These are phyloP conservation scores for Aquanectria penicillioides DNA, from an alignment of 2,329 filamentous ascomycete species.

Conservation along the genomic window DNA sequence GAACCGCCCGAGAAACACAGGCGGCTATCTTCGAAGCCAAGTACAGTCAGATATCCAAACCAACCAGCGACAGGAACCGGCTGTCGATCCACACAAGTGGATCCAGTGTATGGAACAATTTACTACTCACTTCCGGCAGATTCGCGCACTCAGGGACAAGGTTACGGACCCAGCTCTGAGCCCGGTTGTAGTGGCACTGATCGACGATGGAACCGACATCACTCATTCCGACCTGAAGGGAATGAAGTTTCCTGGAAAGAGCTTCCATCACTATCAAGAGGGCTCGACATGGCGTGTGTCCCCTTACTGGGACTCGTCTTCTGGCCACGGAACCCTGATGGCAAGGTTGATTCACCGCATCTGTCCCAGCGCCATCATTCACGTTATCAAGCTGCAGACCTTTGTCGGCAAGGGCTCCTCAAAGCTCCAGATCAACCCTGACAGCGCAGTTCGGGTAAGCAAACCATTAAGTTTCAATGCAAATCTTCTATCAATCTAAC, in stretches of 20 bases:
- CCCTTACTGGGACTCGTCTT: slow-evolving; percentile 17
- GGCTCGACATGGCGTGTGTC: slow-evolving; percentile 8
- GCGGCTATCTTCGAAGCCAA: background rate
- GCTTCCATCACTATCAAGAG: slow-evolving; percentile 13
- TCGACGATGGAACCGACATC: slow-evolving; percentile 15
- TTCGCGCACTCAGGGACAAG: slow-evolving; percentile 6
- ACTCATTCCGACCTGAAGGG: slow-evolving; percentile 9
- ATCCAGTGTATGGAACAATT: slow-evolving; percentile 19
- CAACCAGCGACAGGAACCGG: background rate
- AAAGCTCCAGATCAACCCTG: slow-evolving; percentile 11
- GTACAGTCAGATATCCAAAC: background rate
- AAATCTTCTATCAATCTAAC: background rate
- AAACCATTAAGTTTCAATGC: no score
- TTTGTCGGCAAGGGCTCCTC: background rate
- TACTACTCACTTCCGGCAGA: slow-evolving; percentile 1
- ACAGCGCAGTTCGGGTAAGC: slow-evolving; percentile 11
- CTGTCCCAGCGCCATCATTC: slow-evolving; percentile 15
- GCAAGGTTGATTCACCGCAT: slow-evolving; percentile 13
- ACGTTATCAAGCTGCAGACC: slow-evolving; percentile 14
- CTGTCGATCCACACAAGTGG: slow-evolving; percentile 18
- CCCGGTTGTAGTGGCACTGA: slow-evolving; percentile 11
- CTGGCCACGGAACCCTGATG: slow-evolving; percentile 15
- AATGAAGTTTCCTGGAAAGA: slow-evolving; percentile 3
- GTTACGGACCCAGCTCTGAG: background rate
- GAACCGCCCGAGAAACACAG: background rate